Percentiles rank a stretch among this genome's conserved stretches.
Conservation (phyloP, 2,329 filamentous ascomycete genomes). For the Byssothecium circinans region DNA sequence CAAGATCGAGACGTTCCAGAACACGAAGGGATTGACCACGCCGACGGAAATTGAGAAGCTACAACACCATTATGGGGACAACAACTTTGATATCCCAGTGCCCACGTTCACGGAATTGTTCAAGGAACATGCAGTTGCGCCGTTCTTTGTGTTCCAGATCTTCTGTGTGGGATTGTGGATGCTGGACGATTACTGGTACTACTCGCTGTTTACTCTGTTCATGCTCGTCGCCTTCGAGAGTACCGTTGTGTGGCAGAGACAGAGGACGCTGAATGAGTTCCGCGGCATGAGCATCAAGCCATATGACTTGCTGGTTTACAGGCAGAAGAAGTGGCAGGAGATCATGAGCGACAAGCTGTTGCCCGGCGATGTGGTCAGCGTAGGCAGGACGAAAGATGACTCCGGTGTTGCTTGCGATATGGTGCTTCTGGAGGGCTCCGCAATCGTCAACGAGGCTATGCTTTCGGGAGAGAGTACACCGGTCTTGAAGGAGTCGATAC, state of each 20-base stretch:
- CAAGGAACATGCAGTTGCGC: conserved; percentile 96
- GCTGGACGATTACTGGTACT: conserved; percentile 99
- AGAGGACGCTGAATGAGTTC: conserved; percentile 94
- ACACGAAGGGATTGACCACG: conserved; percentile 72
- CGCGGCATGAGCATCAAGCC: conserved; percentile 99
- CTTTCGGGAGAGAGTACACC: conserved; percentile 97
- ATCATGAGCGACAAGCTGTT: conserved; percentile 87
- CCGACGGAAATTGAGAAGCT: conserved; percentile 76
- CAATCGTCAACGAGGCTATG: conserved; percentile 99
- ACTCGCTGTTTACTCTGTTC: conserved; percentile 96
- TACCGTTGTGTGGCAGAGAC: conserved; percentile 98
- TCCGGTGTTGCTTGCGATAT: conserved; percentile 97
- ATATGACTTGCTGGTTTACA: conserved; percentile 89
- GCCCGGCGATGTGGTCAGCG: conserved; percentile 90
- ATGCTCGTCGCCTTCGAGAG: conserved; percentile 98
- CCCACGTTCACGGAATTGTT: conserved; percentile 95
- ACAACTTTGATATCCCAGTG: conserved; percentile 96
- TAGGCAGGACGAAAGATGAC: conserved; percentile 92
- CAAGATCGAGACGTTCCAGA: conserved; percentile 74
- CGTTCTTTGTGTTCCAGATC: conserved; percentile 98
- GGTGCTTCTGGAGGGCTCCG: conserved; percentile 89
- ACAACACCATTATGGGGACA: conserved; percentile 91
- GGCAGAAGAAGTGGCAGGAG: conserved; percentile 84
- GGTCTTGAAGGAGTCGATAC: conserved; percentile 91
- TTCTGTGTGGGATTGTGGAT: conserved; percentile 99